Percentiles rank a stretch among this genome's conserved stretches.
Conservation (phyloP, 2,329 filamentous ascomycete genomes). For the Aureobasidium melanogenum region DNA sequence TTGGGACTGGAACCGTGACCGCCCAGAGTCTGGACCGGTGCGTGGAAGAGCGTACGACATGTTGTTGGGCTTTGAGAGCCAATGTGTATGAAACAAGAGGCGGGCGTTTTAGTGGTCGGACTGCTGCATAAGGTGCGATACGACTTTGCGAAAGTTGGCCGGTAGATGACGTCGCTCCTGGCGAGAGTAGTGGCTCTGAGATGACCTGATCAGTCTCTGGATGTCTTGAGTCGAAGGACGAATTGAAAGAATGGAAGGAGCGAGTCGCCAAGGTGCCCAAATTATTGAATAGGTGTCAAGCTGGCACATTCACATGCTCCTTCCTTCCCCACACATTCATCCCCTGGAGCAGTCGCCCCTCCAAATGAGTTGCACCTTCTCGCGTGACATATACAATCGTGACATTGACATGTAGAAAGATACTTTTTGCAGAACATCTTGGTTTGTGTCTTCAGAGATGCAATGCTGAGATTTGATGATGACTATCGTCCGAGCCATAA, state of each 20-base stretch:
- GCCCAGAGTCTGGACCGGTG: neutral
- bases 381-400: neutral
- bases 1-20: slow-evolving; percentile 8
- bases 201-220: neutral
- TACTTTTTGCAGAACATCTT: neutral
- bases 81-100: neutral
- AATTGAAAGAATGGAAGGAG: neutral
- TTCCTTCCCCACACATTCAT: neutral
- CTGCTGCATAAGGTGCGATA: slow-evolving; percentile 3
- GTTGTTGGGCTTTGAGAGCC: neutral
- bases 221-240: too few relatives aligned
- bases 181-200: neutral
- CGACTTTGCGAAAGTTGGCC: slow-evolving; percentile 8
- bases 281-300: neutral
- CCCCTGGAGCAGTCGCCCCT: neutral
- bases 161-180: neutral
- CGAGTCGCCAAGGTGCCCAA: neutral
- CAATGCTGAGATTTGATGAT: neutral
- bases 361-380: neutral
- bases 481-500: neutral
- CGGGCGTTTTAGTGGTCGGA: neutral
- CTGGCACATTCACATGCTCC: neutral
- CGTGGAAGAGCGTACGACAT: slow-evolving; percentile 10
- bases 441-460: neutral
- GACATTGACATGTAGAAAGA: too few relatives aligned